Evolutionary conservation across 2,329 filamentous ascomycete species (phyloP).

Genomic region (Colletotrichum tabaci): DNA sequence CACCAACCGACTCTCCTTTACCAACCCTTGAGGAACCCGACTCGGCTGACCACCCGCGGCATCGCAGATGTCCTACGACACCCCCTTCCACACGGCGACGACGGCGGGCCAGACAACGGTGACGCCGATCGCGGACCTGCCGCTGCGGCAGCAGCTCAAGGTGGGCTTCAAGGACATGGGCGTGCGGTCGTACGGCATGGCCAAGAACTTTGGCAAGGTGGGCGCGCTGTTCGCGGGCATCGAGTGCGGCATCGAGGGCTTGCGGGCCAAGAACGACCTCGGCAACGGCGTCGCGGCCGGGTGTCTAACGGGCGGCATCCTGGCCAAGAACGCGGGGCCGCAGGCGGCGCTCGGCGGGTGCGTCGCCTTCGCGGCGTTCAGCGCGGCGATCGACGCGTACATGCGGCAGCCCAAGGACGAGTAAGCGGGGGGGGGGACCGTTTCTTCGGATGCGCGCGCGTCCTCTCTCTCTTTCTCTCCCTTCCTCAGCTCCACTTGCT

Average conservation of each 20-base stretch:
- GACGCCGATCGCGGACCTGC: constrained; percentile 72
- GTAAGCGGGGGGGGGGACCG: constrained; percentile 43
- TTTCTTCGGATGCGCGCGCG: no score
- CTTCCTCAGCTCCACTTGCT: no score
- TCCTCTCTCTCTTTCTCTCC: no score
- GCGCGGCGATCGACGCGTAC: constrained; percentile 91
- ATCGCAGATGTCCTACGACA: constrained; percentile 95
- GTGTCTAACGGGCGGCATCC: constrained; percentile 90
- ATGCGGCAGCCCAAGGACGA: constrained; percentile 84
- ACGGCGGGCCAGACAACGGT: constrained; percentile 54
- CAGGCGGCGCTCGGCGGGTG: constrained; percentile 91
- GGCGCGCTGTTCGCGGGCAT: constrained; percentile 93
- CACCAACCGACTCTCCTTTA: neutral
- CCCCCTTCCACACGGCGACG: constrained; percentile 76
- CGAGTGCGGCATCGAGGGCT: constrained; percentile 95
- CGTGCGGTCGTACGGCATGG: constrained; percentile 82
- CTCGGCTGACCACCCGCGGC: neutral
- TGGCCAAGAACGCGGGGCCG: constrained; percentile 89
- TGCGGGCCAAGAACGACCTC: constrained; percentile 94
- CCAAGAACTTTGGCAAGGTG: constrained; percentile 95
- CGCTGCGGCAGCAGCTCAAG: constrained; percentile 86
- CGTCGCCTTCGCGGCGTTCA: constrained; percentile 93
- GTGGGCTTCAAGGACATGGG: constrained; percentile 97
- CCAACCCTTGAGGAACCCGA: constrained; percentile 14
- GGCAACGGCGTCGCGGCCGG: constrained; percentile 89